Base-by-base conservation (phyloP, 2,329 filamentous ascomycete genomes). In the Claviceps sp. region DNA sequence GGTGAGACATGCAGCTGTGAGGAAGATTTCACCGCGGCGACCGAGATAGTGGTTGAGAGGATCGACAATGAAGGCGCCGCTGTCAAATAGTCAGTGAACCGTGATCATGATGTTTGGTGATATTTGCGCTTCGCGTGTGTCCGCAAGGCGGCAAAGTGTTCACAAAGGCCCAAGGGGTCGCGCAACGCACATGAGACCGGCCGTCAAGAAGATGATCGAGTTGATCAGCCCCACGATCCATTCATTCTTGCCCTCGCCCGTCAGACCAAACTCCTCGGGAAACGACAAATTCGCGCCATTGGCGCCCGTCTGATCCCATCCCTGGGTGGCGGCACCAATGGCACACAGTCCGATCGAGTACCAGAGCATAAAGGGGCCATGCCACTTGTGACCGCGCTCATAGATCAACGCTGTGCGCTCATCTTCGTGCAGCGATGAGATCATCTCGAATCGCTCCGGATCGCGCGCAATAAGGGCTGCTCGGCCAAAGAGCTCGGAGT, bases 1-100 rank as follows among this genome's bases (percentile, higher is more conserved):
- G 13, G 80, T 68, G 2, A 59, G 50, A 43, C 56, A 61, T 11
- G 49, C 47, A 5, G 80, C 82, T 9, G 80, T 78, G 52, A 84
- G 69, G 61, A 84, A 84, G 54, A 85, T 83, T 4, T 79, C 82
- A 40, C 81, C 81, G 13, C 82, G 72, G 53, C 82, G 78, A 14
- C 82, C 82, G 52, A 85, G 77, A 62, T 69, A 76, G 56, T 79
- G 72, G 63, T 84, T 84, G 30, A 77, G 59, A 4, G 79, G 79
- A 54, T 65, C 62, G 40, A 61, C 60, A 37, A 63, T 62, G 47
- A 60, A 62, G 30, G 61, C 59, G 47, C 61, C 59, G 44, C 60
- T 63, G 37, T 9, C 5, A n/a, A 38, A 38, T 22, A 52, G 46
- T 18, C 3, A 47, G 16, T 26, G 1, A 34, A 11, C 30, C 1